These are phyloP conservation scores for Exophiala xenobiotica DNA, from an alignment of 2,329 filamentous ascomycete species.

Conservation along the genomic window DNA sequence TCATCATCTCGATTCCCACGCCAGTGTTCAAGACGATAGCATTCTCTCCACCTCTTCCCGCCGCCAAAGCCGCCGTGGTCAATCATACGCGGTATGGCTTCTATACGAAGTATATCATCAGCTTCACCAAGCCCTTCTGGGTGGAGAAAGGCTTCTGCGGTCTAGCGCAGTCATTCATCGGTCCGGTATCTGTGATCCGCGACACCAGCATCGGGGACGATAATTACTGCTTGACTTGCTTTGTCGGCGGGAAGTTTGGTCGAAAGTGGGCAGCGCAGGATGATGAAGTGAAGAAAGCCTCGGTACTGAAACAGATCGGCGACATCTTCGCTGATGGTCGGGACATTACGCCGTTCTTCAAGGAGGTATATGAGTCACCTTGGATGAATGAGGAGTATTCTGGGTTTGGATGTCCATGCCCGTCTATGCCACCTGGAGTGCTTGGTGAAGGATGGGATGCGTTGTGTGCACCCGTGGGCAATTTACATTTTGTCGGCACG, in stretches of 20 bases:
- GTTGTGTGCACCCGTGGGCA: constrained; percentile 39
- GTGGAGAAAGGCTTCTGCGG: constrained; percentile 36
- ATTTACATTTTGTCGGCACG: constrained; percentile 56
- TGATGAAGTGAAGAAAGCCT: constrained; percentile 28
- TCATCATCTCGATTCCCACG: constrained; percentile 52
- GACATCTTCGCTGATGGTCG: constrained; percentile 32
- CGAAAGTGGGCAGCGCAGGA: constrained; percentile 36
- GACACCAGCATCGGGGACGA: constrained; percentile 39
- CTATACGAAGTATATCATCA: constrained; percentile 53
- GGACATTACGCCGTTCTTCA: constrained; percentile 16
- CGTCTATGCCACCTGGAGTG: constrained; percentile 41
- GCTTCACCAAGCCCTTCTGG: constrained; percentile 50
- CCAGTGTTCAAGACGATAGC: constrained; percentile 47
- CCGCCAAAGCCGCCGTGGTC: constrained; percentile 39
- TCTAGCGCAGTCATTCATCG: constrained; percentile 39
- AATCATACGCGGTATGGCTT: constrained; percentile 45
- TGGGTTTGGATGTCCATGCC: constrained; percentile 44
- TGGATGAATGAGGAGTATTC: constrained; percentile 42
- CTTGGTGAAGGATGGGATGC: constrained; percentile 36
- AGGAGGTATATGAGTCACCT: constrained; percentile 33
- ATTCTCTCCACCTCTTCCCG: constrained; percentile 50
- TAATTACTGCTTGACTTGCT: constrained; percentile 40
- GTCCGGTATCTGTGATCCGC: constrained; percentile 41
- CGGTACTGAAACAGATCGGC: constrained; percentile 36
- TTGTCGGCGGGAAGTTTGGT: constrained; percentile 40